phyloP scores from a whole-genome alignment of 164 flowering plant genomes.

The Annona cherimola region DNA sequence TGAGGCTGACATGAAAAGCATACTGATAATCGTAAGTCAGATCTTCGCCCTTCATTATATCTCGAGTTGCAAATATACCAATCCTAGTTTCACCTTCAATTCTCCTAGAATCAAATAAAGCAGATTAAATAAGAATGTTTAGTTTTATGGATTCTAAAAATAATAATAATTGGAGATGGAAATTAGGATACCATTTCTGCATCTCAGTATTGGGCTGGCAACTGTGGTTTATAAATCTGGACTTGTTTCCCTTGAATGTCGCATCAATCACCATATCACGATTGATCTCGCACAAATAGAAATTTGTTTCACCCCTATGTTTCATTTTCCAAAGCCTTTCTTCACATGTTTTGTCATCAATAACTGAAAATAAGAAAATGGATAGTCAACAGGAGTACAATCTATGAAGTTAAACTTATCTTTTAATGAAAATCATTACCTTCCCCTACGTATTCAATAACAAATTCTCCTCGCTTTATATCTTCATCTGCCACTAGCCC shows the following conservation, averaged over 20 bases:
- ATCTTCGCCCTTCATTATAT: slow-evolving; percentile 81
- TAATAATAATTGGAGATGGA: slow-evolving; percentile 7
- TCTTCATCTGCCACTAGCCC: slow-evolving; percentile 96
- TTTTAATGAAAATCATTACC: slow-evolving; percentile 35
- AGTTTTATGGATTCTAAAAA: background rate
- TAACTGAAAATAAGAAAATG: slow-evolving; percentile 45
- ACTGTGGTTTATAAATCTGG: slow-evolving; percentile 97
- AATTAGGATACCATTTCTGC: slow-evolving; percentile 81
- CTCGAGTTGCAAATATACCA: slow-evolving; percentile 90
- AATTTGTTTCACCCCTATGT: slow-evolving; percentile 87
- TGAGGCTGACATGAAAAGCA: background rate
- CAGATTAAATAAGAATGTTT: background rate
- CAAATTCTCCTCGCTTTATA: slow-evolving; percentile 81
- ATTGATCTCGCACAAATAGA: slow-evolving; percentile 91
- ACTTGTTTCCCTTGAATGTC: slow-evolving; percentile 92
- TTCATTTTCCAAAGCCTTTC: slow-evolving; percentile 99
- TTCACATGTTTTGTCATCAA: slow-evolving; percentile 96
- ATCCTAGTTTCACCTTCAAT: slow-evolving; percentile 96
- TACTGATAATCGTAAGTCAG: slow-evolving; percentile 98
- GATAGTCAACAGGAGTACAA: background rate
- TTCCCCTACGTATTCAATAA: slow-evolving; percentile 99
- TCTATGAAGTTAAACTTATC: background rate
- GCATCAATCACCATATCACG: slow-evolving; percentile 99
- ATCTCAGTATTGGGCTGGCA: slow-evolving; percentile 97
- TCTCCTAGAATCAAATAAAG: slow-evolving; percentile 47